Conservation (phyloP, 306 rosid genomes). For the Mimosa bimucronata region DNA sequence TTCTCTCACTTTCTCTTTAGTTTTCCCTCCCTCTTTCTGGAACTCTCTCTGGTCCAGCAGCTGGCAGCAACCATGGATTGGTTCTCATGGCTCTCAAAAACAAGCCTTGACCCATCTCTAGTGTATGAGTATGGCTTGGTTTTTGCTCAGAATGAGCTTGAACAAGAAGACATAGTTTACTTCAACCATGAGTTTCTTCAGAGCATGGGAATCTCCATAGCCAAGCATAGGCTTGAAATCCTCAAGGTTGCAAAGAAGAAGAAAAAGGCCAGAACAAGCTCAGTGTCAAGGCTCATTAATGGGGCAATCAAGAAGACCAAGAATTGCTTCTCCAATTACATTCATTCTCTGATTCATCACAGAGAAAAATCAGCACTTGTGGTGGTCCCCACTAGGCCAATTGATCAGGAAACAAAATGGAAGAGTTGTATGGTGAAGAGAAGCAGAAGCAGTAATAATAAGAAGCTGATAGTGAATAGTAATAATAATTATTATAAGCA, state of each 20-base stretch:
- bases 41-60: background rate
- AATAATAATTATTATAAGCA: conserved; percentile 28
- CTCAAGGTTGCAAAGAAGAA: conserved; percentile 64
- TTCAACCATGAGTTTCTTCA: conserved; percentile 95
- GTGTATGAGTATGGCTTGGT: conserved; percentile 83
- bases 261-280: conserved; percentile 38
- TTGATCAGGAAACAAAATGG: conserved; percentile 44
- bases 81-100: conserved; percentile 91
- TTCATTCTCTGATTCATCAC: conserved; percentile 40
- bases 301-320: conserved; percentile 70
- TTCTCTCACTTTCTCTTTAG: background rate
- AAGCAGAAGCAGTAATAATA: conserved; percentile 47
- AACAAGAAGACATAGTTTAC: conserved; percentile 73
- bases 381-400: conserved; percentile 61
- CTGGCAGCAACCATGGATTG: conserved; percentile 65
- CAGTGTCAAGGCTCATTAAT: conserved; percentile 53
- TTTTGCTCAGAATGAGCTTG: conserved; percentile 86
- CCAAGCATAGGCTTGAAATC: conserved; percentile 90
- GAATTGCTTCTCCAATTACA: conserved; percentile 48
- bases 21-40: background rate
- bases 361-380: conserved; percentile 61
- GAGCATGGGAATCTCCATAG: conserved; percentile 95
- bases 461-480: conserved; percentile 33
- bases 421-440: conserved; percentile 63
- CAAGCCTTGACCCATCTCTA: conserved; percentile 65